Percentiles rank a stretch among this genome's conserved stretches.
These are phyloP conservation scores for Davidsoniella eucalypti DNA, from an alignment of 2,329 filamentous ascomycete genomes.

Conservation along the genomic window DNA sequence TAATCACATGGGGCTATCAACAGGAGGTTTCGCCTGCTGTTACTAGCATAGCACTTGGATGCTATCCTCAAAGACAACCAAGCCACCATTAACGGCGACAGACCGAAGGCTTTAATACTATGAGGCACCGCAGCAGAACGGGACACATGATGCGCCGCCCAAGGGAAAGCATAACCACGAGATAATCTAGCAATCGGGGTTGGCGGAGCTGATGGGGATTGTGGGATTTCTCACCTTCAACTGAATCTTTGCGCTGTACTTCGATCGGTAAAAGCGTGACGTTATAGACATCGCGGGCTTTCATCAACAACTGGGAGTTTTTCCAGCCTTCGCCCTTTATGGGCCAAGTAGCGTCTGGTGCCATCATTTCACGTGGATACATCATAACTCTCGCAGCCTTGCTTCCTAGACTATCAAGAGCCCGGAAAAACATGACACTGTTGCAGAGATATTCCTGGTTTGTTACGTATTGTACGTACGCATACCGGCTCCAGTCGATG, in stretches of 20 bases:
- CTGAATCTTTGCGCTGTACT: conserved; percentile 20
- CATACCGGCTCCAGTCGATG: conserved; percentile 26
- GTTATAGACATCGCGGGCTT: conserved; percentile 27
- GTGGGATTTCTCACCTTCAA: conserved; percentile 19
- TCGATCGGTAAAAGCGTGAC: conserved; percentile 28
- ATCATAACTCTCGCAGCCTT: conserved; percentile 29
- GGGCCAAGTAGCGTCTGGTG: conserved; percentile 17
- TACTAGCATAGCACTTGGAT: too few relatives aligned
- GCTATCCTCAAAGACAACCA: too few relatives aligned
- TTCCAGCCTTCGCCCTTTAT: conserved; percentile 18
- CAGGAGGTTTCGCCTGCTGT: too few relatives aligned
- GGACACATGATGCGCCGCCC: too few relatives aligned
- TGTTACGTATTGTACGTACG: conserved; percentile 34
- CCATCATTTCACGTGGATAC: conserved; percentile 25
- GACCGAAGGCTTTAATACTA: too few relatives aligned
- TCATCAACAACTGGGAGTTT: conserved; percentile 22
- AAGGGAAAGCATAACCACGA: too few relatives aligned
- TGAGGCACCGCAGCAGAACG: too few relatives aligned
- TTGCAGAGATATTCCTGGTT: conserved; percentile 31
- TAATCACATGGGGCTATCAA: too few relatives aligned
- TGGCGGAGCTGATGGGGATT: background rate
- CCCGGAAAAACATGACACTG: conserved; percentile 33
- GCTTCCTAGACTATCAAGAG: conserved; percentile 24
- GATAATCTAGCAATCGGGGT: too few relatives aligned
- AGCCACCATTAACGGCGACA: too few relatives aligned